phyloP scores from a whole-genome alignment of 495 filamentous ascomycete genomes.

The Penicillium argentinense region DNA sequence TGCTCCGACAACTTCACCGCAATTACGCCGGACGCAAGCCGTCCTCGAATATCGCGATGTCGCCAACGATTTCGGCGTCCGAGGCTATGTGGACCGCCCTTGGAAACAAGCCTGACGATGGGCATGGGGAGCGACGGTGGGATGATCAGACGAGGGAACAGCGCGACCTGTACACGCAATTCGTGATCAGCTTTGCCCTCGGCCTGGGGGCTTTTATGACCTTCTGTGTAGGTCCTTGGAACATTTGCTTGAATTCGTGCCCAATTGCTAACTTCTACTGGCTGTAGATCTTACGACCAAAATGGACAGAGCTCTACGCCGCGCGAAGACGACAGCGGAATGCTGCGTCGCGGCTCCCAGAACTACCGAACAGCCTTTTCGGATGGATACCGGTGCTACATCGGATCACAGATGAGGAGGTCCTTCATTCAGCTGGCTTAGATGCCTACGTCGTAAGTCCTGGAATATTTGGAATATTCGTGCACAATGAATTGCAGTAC shows the following conservation, averaged over 20 bases:
- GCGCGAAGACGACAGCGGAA: conserved; percentile 73
- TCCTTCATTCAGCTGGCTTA: conserved; percentile 85
- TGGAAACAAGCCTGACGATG: conserved; percentile 18
- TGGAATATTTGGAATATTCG: background rate
- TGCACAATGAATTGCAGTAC: no score
- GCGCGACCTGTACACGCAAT: conserved; percentile 59
- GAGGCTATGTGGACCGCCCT: conserved; percentile 26
- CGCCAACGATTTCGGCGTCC: conserved; percentile 31
- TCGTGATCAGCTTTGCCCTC: conserved; percentile 55
- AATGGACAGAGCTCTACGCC: conserved; percentile 92
- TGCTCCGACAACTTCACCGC: conserved; percentile 4
- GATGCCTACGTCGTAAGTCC: conserved; percentile 87
- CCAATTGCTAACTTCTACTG: background rate
- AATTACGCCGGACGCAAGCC: conserved; percentile 21
- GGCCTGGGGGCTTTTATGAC: conserved; percentile 60
- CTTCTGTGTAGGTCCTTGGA: conserved; percentile 56
- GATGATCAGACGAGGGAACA: conserved; percentile 37
- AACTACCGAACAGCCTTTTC: conserved; percentile 82
- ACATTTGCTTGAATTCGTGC: background rate
- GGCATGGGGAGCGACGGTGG: conserved; percentile 28
- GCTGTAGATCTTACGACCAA: conserved; percentile 70
- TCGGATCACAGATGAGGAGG: conserved; percentile 81
- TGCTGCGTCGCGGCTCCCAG: conserved; percentile 72
- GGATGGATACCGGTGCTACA: conserved; percentile 95
- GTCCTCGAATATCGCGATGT: conserved; percentile 27